Evolutionary conservation across 2,329 filamentous ascomycete species (phyloP).

Genomic region (Ploettnerulaceae sp.): DNA sequence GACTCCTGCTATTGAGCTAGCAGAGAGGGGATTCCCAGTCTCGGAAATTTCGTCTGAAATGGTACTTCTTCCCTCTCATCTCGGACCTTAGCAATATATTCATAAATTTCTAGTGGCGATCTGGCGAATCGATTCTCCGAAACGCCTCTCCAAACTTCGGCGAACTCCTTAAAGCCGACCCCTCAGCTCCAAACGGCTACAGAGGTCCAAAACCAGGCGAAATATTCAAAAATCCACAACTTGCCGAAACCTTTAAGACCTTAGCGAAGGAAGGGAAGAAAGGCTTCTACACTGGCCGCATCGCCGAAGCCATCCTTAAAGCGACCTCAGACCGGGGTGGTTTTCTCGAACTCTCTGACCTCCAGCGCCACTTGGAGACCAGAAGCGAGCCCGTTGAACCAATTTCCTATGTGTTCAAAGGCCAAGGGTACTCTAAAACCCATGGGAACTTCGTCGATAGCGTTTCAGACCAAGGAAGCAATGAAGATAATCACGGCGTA

Average conservation of each 20-base stretch:
- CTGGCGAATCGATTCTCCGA: slow-evolving; percentile 58
- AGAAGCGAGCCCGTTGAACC: slow-evolving; percentile 79
- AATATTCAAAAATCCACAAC: slow-evolving; percentile 77
- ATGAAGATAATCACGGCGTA: slow-evolving; percentile 49
- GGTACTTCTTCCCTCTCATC: slow-evolving; percentile 18
- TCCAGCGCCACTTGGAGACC: slow-evolving; percentile 67
- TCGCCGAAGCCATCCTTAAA: slow-evolving; percentile 76
- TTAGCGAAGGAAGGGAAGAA: slow-evolving; percentile 77
- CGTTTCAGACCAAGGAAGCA: slow-evolving; percentile 35
- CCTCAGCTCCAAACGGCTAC: slow-evolving; percentile 60
- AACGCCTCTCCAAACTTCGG: slow-evolving; percentile 76
- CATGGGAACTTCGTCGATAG: slow-evolving; percentile 42
- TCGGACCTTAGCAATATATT: not conserved
- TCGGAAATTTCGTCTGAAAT: slow-evolving; percentile 56
- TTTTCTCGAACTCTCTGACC: slow-evolving; percentile 71
- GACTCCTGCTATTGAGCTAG: slow-evolving; percentile 76
- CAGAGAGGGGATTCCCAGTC: slow-evolving; percentile 85
- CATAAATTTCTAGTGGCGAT: slow-evolving; percentile 58
- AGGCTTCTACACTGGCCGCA: slow-evolving; percentile 83
- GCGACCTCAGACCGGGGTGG: slow-evolving; percentile 74
- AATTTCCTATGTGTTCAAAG: slow-evolving; percentile 74
- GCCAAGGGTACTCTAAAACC: slow-evolving; percentile 52
- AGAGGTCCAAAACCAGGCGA: slow-evolving; percentile 76
- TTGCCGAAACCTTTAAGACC: slow-evolving; percentile 76
- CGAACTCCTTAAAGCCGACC: slow-evolving; percentile 82